Evolutionary conservation across 495 filamentous ascomycete genomes (phyloP).

Genomic region (Acidiella bohemica): DNA sequence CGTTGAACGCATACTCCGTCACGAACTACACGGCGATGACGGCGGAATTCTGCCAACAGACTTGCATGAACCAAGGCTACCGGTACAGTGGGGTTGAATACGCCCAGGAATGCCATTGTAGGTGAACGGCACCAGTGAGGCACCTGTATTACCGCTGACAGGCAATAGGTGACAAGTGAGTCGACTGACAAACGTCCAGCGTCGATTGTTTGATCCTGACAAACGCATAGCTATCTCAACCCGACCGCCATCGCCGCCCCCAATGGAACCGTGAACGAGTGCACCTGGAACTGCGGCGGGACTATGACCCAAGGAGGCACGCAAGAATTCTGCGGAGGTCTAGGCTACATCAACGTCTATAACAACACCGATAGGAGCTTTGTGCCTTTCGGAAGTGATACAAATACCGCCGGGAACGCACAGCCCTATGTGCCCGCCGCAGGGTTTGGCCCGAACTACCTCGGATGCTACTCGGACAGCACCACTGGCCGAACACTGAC

Average conservation of each 20-base stretch:
- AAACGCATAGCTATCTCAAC: constrained; percentile 19
- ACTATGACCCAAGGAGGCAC: constrained; percentile 5
- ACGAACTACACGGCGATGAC: constrained; percentile 17
- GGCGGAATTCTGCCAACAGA: constrained; percentile 17
- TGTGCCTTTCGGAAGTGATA: constrained; percentile 2
- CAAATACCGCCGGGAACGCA: constrained; percentile 11
- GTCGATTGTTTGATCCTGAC: no score
- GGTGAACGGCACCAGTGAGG: no score
- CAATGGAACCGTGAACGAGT: constrained; percentile 7
- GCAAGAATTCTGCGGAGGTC: constrained; percentile 16
- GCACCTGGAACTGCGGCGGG: constrained; percentile 17
- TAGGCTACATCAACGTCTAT: constrained; percentile 15
- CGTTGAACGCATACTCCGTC: constrained; percentile 5
- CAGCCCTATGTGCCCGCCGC: constrained; percentile 9
- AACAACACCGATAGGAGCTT: constrained; percentile 16
- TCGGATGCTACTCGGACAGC: constrained; percentile 18
- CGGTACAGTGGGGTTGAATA: constrained; percentile 14
- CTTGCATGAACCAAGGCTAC: constrained; percentile 11
- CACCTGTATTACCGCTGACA: no score
- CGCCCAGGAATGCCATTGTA: constrained; percentile 22
- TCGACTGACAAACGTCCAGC: no score
- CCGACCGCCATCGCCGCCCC: constrained; percentile 7
- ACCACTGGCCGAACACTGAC: neutral
- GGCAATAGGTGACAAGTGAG: no score
- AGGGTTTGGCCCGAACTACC: constrained; percentile 13